These are phyloP conservation scores for Gracilariopsis chorda DNA, from an alignment of 23 red algal genomes.

Conservation along the genomic window DNA sequence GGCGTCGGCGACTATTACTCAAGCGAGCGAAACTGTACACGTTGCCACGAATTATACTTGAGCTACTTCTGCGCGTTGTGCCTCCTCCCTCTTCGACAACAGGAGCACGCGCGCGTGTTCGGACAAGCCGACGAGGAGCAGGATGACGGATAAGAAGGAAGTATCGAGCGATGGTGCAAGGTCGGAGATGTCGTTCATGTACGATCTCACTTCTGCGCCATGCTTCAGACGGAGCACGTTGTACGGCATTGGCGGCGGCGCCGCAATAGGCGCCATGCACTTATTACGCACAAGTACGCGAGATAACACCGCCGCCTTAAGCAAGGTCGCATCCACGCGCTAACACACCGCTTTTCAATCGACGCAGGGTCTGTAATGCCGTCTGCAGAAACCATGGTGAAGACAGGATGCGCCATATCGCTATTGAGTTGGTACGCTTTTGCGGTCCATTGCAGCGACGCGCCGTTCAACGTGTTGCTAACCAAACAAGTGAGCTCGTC, in stretches of 20 bases:
- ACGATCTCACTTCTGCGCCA: constrained; percentile 31
- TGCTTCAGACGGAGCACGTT: constrained; percentile 37
- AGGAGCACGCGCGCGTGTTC: too few relatives aligned
- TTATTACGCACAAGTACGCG: constrained; percentile 8
- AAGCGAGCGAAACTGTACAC: too few relatives aligned
- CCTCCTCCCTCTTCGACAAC: too few relatives aligned
- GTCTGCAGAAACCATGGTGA: constrained; percentile 52
- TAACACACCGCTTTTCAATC: too few relatives aligned
- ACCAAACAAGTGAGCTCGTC: too few relatives aligned
- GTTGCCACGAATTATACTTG: too few relatives aligned
- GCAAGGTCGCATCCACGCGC: too few relatives aligned
- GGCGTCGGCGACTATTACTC: too few relatives aligned
- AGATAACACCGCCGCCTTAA: too few relatives aligned
- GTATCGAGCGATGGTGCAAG: background rate
- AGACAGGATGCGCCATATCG: constrained; percentile 41
- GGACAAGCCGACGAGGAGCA: too few relatives aligned
- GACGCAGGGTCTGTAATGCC: background rate
- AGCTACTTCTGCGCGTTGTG: too few relatives aligned
- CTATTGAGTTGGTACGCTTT: constrained; percentile 48
- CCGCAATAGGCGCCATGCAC: constrained; percentile 14
- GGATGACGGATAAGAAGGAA: background rate
- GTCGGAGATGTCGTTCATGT: constrained; percentile 2
- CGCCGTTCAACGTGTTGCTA: background rate
- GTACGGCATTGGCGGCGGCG: constrained; percentile 41
- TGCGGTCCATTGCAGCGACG: background rate